phyloP scores from a whole-genome alignment of 495 filamentous ascomycete species.

The Aspergillus bertholletiae region DNA sequence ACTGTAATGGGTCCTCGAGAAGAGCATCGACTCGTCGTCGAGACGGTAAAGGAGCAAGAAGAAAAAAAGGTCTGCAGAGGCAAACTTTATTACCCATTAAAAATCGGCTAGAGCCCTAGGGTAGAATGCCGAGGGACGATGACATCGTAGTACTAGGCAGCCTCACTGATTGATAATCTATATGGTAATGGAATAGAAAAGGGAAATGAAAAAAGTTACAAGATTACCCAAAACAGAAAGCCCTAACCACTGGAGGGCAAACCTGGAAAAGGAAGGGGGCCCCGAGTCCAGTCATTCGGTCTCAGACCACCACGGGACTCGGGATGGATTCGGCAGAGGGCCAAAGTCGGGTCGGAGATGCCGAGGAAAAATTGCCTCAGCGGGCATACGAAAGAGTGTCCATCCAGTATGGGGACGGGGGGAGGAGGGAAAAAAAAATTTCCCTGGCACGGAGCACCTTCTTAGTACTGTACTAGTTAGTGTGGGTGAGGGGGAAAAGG shows the following conservation, averaged over 20 bases:
- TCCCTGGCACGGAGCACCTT: neutral
- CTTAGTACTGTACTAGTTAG: neutral
- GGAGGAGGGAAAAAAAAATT: neutral
- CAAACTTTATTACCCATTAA: neutral
- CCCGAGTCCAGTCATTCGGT: constrained; percentile 6
- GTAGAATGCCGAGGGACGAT: neutral
- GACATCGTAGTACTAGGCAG: neutral
- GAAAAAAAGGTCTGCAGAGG: neutral
- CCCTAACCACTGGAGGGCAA: neutral
- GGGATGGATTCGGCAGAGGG: constrained; percentile 22
- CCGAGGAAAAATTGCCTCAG: constrained; percentile 21
- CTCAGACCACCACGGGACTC: constrained; percentile 26
- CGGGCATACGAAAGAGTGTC: neutral
- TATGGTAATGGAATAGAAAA: neutral
- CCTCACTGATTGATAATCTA: neutral
- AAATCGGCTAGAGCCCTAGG: neutral
- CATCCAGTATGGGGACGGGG: neutral
- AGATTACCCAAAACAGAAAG: constrained; percentile 11
- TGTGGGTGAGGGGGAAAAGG: neutral
- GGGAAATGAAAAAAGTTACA: constrained; percentile 16
- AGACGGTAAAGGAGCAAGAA: neutral
- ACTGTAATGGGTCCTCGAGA: too few species aligned
- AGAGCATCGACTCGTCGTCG: too few species aligned
- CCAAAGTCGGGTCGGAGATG: constrained; percentile 18
- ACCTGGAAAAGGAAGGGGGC: neutral